Base-by-base conservation (phyloP, 176 grass and related monocot genomes). In the Neostapfia colusana region DNA sequence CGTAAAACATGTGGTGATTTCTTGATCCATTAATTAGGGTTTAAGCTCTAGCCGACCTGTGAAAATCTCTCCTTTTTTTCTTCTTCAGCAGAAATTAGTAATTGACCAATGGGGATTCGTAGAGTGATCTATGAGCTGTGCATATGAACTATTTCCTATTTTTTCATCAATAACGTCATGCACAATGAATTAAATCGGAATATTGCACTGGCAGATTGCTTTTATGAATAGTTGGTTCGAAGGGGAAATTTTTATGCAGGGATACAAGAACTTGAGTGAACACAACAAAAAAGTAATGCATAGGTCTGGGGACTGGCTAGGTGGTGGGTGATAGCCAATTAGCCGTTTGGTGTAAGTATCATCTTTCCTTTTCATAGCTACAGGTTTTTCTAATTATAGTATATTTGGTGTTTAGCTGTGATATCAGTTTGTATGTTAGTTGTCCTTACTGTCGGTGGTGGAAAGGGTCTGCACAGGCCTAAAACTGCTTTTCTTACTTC, bases 281-380 rank as follows among this genome's bases (percentile, higher is more conserved):
- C 31, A 43, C 9, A 25, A 54, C 2, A n/a, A 24, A 14, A 44
- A 23, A 55, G 2, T 10, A 31, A 62, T 48, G n/a, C 21, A 67
- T 37, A 18, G 40, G 36, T 79, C 16, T 60, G 24, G 16, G 38
- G 45, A 61, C 39, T 14, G 8, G 12, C 25, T 14, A 20, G 15
- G 39, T 53, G n/a, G n/a, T 57, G 51, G 69, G 71, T 58, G 35
- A 26, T 58, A 39, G 37, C 38, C 37, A 42, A 56, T 24, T 9
- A 10, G 71, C 46, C 4, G 6, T 53, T 7, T n/a, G 18, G 38
- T 60, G 72, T 16, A 15, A 76, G 27, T 10, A 35, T 63, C 21
- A 34, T 84, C 65, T 65, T 16, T 59, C 16, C 46, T 13, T 72
- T 72, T 25, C 68, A 17, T 73, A 73, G 41, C 45, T 38, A 72